Percentiles rank a stretch among this genome's conserved stretches.
Conservation (phyloP, 768 basidiomycete species). For the Serendipita indica region DNA sequence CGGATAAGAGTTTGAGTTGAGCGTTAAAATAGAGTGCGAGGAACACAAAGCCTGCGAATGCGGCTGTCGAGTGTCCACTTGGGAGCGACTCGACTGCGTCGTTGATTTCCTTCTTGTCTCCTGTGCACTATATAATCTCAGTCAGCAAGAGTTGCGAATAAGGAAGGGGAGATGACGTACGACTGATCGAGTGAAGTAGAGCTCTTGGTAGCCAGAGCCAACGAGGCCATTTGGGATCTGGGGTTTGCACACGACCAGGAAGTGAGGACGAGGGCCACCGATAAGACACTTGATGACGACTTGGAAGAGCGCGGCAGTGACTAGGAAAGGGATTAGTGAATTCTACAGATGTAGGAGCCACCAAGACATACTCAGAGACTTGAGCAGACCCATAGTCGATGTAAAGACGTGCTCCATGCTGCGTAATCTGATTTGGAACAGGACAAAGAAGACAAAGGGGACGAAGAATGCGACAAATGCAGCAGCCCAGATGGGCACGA, state of each 20-base stretch:
- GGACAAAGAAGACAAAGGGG: slow-evolving; percentile 38
- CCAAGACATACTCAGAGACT: slow-evolving; percentile 25
- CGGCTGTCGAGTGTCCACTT: slow-evolving; percentile 43
- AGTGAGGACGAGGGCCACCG: slow-evolving; percentile 37
- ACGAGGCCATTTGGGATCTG: slow-evolving; percentile 19
- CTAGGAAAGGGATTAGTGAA: slow-evolving; percentile 18
- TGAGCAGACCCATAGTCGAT: slow-evolving; percentile 39
- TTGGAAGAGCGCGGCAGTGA: slow-evolving; percentile 18
- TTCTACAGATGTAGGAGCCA: background rate
- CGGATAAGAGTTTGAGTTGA: slow-evolving; percentile 42
- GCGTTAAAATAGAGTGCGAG: slow-evolving; percentile 36
- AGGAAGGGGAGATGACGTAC: background rate
- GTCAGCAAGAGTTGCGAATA: slow-evolving; percentile 29
- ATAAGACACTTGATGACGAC: slow-evolving; percentile 44
- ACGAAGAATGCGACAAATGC: slow-evolving; percentile 39
- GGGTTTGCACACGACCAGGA: slow-evolving; percentile 38
- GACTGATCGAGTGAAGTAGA: background rate
- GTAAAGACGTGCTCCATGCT: slow-evolving; percentile 33
- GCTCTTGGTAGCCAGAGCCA: background rate
- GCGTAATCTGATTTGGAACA: slow-evolving; percentile 39
- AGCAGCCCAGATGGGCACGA: slow-evolving; percentile 39
- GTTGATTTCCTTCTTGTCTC: slow-evolving; percentile 39
- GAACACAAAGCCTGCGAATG: slow-evolving; percentile 40
- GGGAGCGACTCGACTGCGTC: slow-evolving; percentile 43
- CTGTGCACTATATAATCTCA: slow-evolving; percentile 38